These are phyloP conservation scores for Penicillium parvum DNA, from an alignment of 495 filamentous ascomycete species.

Conservation along the genomic window DNA sequence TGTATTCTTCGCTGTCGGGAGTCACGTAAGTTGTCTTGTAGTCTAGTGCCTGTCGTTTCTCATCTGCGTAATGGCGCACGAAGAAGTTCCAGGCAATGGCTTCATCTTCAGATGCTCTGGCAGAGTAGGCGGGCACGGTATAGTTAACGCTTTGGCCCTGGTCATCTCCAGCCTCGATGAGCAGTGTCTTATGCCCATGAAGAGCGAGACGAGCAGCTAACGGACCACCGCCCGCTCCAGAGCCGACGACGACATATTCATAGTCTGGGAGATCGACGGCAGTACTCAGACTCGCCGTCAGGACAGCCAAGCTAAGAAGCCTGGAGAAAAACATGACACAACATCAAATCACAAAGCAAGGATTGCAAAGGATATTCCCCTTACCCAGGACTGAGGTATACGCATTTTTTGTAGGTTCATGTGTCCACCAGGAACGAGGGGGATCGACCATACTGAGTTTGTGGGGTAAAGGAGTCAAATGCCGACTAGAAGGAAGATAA, in stretches of 20 bases:
- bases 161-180: conserved; percentile 63
- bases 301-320: conserved; percentile 7
- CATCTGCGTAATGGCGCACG: conserved; percentile 41
- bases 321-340: conserved; percentile 4
- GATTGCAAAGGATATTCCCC: background rate
- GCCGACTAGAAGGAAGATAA: background rate
- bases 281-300: too few relatives aligned
- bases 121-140: conserved; percentile 36
- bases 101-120: conserved; percentile 35
- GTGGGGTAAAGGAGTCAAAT: background rate
- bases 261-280: conserved; percentile 38
- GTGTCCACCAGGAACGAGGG: too few relatives aligned
- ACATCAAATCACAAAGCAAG: background rate
- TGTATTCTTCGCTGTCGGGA: conserved; percentile 33
- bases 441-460: too few relatives aligned
- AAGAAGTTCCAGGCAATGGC: conserved; percentile 43
- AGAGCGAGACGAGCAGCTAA: conserved; percentile 58
- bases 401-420: too few relatives aligned
- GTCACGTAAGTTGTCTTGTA: conserved; percentile 41
- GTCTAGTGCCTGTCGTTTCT: conserved; percentile 36
- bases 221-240: conserved; percentile 60
- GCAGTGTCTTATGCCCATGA: conserved; percentile 54
- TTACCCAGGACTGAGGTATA: too few relatives aligned
- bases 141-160: conserved; percentile 39
- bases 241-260: conserved; percentile 65